Evolutionary conservation across 2,329 filamentous ascomycete genomes (phyloP).

Genomic region (Nothomitra cinnamomea): DNA sequence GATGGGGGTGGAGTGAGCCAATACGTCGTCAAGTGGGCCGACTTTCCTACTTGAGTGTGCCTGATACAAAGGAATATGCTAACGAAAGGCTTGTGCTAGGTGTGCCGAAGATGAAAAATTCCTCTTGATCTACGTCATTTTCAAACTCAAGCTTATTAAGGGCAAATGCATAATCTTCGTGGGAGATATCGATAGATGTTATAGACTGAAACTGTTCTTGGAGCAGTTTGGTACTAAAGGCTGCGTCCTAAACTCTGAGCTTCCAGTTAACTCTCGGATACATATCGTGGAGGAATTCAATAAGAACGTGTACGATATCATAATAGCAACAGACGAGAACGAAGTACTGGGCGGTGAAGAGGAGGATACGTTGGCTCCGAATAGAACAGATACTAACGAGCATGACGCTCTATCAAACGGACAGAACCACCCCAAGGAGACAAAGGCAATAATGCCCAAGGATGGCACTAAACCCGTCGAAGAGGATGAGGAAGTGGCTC

Average conservation of each 20-base stretch:
- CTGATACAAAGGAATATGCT: slow-evolving; percentile 1
- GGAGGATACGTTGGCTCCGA: slow-evolving; percentile 4
- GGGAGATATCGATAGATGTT: slow-evolving; percentile 73
- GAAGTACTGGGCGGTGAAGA: slow-evolving; percentile 59
- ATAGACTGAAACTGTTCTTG: slow-evolving; percentile 83
- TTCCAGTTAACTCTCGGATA: slow-evolving; percentile 81
- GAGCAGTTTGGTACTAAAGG: slow-evolving; percentile 94
- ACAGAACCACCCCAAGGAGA: slow-evolving; percentile 14
- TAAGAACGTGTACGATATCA: slow-evolving; percentile 89
- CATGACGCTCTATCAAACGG: slow-evolving; percentile 5
- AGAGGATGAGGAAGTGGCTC: slow-evolving; percentile 19
- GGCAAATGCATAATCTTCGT: slow-evolving; percentile 82
- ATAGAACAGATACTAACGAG: not conserved
- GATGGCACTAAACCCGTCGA: slow-evolving; percentile 22
- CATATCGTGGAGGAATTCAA: slow-evolving; percentile 98
- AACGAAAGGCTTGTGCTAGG: slow-evolving; percentile 21
- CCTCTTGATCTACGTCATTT: slow-evolving; percentile 78
- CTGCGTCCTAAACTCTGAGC: slow-evolving; percentile 83
- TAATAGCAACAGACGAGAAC: slow-evolving; percentile 87
- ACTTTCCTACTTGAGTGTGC: not conserved
- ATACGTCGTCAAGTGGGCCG: slow-evolving; percentile 58
- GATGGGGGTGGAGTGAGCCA: slow-evolving; percentile 65
- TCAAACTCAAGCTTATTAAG: slow-evolving; percentile 85
- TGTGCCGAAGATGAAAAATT: slow-evolving; percentile 98
- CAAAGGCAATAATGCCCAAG: slow-evolving; percentile 16